Base-by-base conservation (phyloP, 139 green algal genomes). In the Chlorella sp. region DNA sequence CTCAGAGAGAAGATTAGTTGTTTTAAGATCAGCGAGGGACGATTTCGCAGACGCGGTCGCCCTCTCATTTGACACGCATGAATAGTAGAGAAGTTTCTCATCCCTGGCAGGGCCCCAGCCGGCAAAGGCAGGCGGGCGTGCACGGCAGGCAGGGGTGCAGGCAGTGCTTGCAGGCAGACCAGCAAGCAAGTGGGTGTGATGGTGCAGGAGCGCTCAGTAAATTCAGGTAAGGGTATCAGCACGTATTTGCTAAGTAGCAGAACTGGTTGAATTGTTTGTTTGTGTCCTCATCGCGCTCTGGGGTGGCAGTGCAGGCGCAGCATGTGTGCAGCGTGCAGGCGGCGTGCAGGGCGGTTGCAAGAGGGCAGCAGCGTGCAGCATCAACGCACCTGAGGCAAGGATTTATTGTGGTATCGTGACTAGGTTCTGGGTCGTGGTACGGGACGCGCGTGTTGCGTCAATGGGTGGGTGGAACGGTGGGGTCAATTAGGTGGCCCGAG, bases 1-100 rank as follows among this genome's bases (percentile, higher is more conserved):
- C 91, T 92, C 88, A 93, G 88, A 93, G 88, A 93, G 91, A 93
- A 93, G 88, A 93, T 92, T 91, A 92, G 42, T 14, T 81, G 9
- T 21, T 68, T 34, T 40, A 81, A 79, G 73, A 39, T 90, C 83
- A 91, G 83, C 64, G 48, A 85, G 73, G 26, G 16, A 30, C 34
- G 34, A 3, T 26, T 30, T n/a, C 53, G 66, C 39, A 69, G 76
- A 85, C 66, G 36, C 61, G 37, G 79, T 21, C n/a, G 61, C 79
- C 73, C 53, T 34, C 88, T 93, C 91, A 93, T 90, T 75, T 93
- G 91, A 93, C 91, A 93, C 91, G 91, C 91, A 93, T 93, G 91
- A 93, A 93, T 93, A n/a, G 57, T n/a, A 90, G 61, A 88, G n/a
- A 88, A 24, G 61, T 69, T 91, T 92, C 84, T 93, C 91, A 93